phyloP scores from a whole-genome alignment of 1,139 yeast genomes.

The Taphrina sp. region DNA sequence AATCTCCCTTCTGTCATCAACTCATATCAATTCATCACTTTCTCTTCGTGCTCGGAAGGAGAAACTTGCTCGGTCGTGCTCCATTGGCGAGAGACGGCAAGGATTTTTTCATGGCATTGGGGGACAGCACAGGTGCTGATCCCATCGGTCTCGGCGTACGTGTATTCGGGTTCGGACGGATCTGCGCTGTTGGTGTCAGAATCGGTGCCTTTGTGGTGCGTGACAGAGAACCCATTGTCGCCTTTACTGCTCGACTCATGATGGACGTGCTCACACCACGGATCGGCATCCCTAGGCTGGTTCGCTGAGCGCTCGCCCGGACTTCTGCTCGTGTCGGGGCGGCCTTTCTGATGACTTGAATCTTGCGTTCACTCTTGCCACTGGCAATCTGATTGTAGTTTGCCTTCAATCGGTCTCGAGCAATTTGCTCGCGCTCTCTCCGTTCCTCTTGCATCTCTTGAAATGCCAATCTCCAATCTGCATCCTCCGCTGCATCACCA shows the following conservation, averaged over 20 bases:
- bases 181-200: background rate
- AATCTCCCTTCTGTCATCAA: no score
- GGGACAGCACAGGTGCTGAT: background rate
- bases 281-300: background rate
- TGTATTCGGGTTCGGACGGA: conserved; percentile 13
- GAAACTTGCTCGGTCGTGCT: conserved; percentile 3
- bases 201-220: background rate
- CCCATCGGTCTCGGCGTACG: background rate
- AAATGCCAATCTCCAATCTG: conserved; percentile 6
- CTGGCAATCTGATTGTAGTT: conserved; percentile 17
- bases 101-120: background rate
- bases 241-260: conserved; percentile 19
- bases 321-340: conserved; percentile 7
- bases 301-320: background rate
- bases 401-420: conserved; percentile 12
- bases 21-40: background rate
- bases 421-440: conserved; percentile 9
- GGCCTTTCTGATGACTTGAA: conserved; percentile 13
- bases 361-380: conserved; percentile 16
- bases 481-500: conserved; percentile 6
- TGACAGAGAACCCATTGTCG: background rate
- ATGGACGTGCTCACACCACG: conserved; percentile 3
- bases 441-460: conserved; percentile 21
- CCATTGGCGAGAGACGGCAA: background rate
- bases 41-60: background rate